Base-by-base conservation (phyloP, 176 grass and related monocot genomes). In the Oryza meyeriana region DNA sequence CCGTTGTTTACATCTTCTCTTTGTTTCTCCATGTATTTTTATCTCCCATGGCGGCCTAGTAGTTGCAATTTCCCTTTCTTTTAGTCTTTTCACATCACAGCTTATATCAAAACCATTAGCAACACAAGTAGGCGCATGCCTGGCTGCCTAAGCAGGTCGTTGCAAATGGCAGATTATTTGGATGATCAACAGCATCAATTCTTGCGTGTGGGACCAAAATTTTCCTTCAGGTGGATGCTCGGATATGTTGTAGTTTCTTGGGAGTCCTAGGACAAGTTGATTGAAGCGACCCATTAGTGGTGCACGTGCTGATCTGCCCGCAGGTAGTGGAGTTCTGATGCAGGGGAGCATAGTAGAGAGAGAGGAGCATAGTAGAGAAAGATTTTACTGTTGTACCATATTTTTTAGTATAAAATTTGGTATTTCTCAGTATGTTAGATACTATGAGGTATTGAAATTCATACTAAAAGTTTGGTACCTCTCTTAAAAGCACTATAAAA, bases 1-100 rank as follows among this genome's bases (percentile, higher is more conserved):
- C 78, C 78, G 64, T 58, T 33, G 65, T 69, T 80, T 70, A 11
- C 44, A 39, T 59, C 13, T 55, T n/a, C 22, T 31, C 64, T 57
- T n/a, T 69, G 36, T 33, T 8, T 40, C 27, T 14, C 12, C 1
- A 18, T 24, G 8, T 2, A 8, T 9, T 59, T 59, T 59, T 25
- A 59, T 59, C 9, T 59, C n/a, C 55, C 55, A 59, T 69, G 78
- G 36, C 29, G 42, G 78, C 65, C 42, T 66, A 69, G 24, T 66
- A 69, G 24, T 80, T 58, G 78, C n/a, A 26, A 36, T 35, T 27
- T 18, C 12, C 38, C 24, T 67, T 0, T 4, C 22, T 61, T 55
- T 38, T 22, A 14, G 1, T 17, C 20, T 24, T 34, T n/a, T n/a
- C 34, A 68, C 8, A 13, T n/a, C 34, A 68, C 8, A 13, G n/a